Conservation (phyloP, 2,329 filamentous ascomycete genomes). For the Venturia carpophila region DNA sequence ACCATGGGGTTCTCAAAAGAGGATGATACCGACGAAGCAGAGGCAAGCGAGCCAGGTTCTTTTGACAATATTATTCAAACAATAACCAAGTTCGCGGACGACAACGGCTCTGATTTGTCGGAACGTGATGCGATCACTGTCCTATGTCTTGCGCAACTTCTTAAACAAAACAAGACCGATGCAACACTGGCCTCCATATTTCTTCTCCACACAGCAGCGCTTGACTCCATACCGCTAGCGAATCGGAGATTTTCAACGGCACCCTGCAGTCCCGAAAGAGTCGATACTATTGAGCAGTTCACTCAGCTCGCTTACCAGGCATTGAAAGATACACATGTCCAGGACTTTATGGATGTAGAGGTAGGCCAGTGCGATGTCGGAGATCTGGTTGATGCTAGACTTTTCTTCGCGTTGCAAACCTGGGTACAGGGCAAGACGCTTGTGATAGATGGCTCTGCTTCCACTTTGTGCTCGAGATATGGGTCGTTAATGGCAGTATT, state of each 20-base stretch:
- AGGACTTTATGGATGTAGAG: conserved; percentile 19
- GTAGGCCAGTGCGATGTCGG: conserved; percentile 34
- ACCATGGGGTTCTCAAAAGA: conserved; percentile 1
- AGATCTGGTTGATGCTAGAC: conserved; percentile 50
- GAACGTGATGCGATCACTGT: conserved; percentile 31
- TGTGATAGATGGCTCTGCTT: conserved; percentile 12
- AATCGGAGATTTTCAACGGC: background rate
- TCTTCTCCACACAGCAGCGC: conserved; percentile 31
- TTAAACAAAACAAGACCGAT: conserved; percentile 26
- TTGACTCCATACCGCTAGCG: background rate
- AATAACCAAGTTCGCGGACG: background rate
- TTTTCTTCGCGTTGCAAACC: conserved; percentile 15
- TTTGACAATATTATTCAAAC: background rate
- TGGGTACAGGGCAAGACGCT: conserved; percentile 16
- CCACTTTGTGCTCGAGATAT: background rate
- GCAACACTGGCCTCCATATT: conserved; percentile 32
- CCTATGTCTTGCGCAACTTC: conserved; percentile 29
- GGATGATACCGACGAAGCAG: background rate
- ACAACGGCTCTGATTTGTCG: conserved; percentile 21
- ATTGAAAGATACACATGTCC: conserved; percentile 33
- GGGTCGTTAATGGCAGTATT: background rate
- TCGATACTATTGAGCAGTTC: conserved; percentile 9
- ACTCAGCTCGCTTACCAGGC: conserved; percentile 36
- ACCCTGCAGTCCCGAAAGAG: background rate
- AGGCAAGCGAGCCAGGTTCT: background rate